A percentile compares a stretch with the other conserved stretches of the same genome.
Evolutionary conservation across 495 filamentous ascomycete species (phyloP).

Genomic region (Talaromyces trachyspermus): DNA sequence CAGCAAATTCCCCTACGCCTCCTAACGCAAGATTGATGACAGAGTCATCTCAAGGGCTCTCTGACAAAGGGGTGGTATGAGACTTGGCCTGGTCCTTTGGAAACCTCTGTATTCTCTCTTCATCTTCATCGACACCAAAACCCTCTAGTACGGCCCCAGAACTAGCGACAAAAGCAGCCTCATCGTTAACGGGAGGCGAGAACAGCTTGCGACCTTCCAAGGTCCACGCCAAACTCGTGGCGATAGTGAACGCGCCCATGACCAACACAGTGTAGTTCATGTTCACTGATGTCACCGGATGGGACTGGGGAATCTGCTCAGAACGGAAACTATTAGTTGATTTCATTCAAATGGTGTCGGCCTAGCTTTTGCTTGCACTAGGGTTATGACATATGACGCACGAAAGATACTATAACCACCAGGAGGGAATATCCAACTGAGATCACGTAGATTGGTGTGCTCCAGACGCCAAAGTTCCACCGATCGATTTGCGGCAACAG

Average conservation of each 20-base stretch:
- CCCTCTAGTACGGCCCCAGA: neutral
- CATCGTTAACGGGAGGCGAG: neutral
- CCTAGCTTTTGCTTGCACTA: too few relatives aligned
- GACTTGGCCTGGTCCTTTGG: neutral
- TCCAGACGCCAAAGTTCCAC: neutral
- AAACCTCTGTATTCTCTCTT: neutral
- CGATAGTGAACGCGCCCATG: neutral
- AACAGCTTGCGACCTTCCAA: neutral
- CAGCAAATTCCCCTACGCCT: too few relatives aligned
- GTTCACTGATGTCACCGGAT: neutral
- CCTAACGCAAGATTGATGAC: too few relatives aligned
- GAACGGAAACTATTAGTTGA: too few relatives aligned
- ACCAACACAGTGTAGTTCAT: slow-evolving; percentile 9
- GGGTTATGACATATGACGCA: neutral
- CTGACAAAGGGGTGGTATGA: neutral
- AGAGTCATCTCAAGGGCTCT: neutral
- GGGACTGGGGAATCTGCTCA: slow-evolving; percentile 5
- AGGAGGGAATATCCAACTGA: neutral
- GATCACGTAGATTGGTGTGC: neutral
- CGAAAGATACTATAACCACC: neutral
- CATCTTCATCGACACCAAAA: neutral
- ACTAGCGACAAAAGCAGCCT: neutral
- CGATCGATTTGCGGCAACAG: neutral
- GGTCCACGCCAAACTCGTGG: neutral
- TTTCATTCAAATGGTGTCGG: too few relatives aligned